A percentile compares a stretch with the other conserved stretches of the same genome.
Conservation (phyloP, 768 basidiomycete genomes). For the Tubosaeta sp. region DNA sequence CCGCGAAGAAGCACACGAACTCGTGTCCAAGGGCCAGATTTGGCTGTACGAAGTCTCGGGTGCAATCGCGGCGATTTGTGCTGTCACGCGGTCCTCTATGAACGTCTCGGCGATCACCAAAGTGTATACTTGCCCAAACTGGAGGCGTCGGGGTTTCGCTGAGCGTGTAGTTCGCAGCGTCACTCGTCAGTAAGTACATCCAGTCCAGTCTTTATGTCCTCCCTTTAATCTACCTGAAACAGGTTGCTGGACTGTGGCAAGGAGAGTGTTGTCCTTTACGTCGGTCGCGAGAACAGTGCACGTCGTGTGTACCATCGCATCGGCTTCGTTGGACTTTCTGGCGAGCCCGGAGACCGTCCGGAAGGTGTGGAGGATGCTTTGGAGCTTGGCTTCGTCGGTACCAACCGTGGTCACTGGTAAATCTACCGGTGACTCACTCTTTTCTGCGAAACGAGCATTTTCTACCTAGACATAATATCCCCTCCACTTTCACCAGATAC, state of each 20-base stretch:
- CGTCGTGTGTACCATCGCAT: constrained; percentile 51
- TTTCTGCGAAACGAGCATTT: neutral
- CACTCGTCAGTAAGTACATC: constrained; percentile 35
- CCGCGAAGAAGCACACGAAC: constrained; percentile 40
- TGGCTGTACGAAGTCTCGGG: constrained; percentile 48
- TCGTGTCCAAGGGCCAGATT: constrained; percentile 45
- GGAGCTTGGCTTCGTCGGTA: constrained; percentile 50
- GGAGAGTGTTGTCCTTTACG: constrained; percentile 50
- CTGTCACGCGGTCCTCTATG: constrained; percentile 50
- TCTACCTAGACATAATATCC: neutral
- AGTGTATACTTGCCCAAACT: constrained; percentile 47
- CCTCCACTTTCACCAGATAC: neutral
- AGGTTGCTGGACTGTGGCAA: constrained; percentile 43
- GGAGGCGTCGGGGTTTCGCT: constrained; percentile 46
- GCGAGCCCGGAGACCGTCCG: constrained; percentile 26
- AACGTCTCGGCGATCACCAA: constrained; percentile 54
- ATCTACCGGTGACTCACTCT: neutral
- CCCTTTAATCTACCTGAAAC: neutral
- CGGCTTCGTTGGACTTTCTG: constrained; percentile 47
- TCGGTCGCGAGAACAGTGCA: constrained; percentile 48
- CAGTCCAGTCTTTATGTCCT: neutral
- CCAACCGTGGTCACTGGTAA: constrained; percentile 53
- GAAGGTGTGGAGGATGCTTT: constrained; percentile 45
- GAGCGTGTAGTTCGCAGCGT: constrained; percentile 48
- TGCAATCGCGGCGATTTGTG: constrained; percentile 47